Conservation (phyloP, 1,139 yeast genomes). For the Ogataea hybrid region DNA sequence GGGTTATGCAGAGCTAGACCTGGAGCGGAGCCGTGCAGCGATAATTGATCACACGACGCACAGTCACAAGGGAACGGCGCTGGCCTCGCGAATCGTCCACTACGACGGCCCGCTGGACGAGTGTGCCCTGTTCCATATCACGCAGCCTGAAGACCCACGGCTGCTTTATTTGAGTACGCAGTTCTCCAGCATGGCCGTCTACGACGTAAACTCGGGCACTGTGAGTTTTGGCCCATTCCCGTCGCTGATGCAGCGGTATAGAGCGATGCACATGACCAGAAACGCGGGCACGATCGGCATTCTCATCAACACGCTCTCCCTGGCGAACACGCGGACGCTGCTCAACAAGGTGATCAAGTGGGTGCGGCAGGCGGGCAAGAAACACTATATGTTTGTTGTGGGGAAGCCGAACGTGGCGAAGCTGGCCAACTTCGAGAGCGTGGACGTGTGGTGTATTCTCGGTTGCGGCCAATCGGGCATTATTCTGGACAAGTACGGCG, state of each 20-base stretch:
- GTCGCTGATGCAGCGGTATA: conserved; percentile 77
- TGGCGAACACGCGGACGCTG: conserved; percentile 64
- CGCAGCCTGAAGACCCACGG: conserved; percentile 76
- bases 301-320: conserved; percentile 82
- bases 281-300: conserved; percentile 92
- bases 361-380: conserved; percentile 77
- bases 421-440: conserved; percentile 87
- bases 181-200: conserved; percentile 51
- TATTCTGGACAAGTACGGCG: conserved; percentile 70
- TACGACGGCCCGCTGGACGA: conserved; percentile 21
- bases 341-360: conserved; percentile 56
- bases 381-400: conserved; percentile 89
- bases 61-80: conserved; percentile 7
- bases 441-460: conserved; percentile 89
- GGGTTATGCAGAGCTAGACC: conserved; percentile 49
- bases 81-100: conserved; percentile 29
- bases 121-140: conserved; percentile 65
- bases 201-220: conserved; percentile 38
- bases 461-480: conserved; percentile 97
- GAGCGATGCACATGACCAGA: conserved; percentile 83
- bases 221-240: conserved; percentile 62
- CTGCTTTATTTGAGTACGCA: conserved; percentile 71
- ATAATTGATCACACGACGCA: conserved; percentile 23
- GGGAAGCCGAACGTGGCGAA: conserved; percentile 99
- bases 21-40: conserved; percentile 26